Evolutionary conservation across 2,329 filamentous ascomycete species (phyloP).

Genomic region (Paecilomyces fulvus): DNA sequence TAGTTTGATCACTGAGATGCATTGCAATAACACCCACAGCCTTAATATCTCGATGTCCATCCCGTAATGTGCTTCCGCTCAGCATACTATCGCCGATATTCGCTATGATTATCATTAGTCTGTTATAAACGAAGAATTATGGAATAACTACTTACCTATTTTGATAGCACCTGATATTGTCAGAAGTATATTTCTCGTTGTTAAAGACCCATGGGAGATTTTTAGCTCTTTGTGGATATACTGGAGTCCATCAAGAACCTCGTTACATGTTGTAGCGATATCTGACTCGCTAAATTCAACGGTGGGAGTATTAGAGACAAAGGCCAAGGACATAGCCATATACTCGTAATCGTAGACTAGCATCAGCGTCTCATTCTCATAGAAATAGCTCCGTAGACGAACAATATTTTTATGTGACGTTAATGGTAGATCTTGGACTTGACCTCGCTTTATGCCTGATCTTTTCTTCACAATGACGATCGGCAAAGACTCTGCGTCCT

Average conservation of each 20-base stretch:
- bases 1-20: neutral
- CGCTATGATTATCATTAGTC: neutral
- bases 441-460: neutral
- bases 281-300: conserved; percentile 1
- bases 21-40: neutral
- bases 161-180: conserved; percentile 1
- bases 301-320: neutral
- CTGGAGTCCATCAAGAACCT: conserved; percentile 4
- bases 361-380: neutral
- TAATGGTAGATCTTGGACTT: neutral
- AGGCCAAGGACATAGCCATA: conserved; percentile 1
- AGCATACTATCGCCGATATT: neutral
- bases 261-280: conserved; percentile 5
- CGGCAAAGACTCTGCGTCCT: neutral
- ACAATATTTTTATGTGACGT: neutral
- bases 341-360: conserved; percentile 2
- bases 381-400: neutral
- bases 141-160: neutral
- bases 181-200: neutral
- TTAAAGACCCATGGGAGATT: conserved; percentile 3
- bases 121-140: neutral
- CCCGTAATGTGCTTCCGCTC: neutral
- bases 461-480: neutral
- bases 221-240: conserved; percentile 5
- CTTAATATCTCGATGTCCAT: neutral